Percentiles rank a stretch among this genome's conserved stretches.
Conservation (phyloP, 1,139 yeast genomes). For the Sugiyamaella japonica region DNA sequence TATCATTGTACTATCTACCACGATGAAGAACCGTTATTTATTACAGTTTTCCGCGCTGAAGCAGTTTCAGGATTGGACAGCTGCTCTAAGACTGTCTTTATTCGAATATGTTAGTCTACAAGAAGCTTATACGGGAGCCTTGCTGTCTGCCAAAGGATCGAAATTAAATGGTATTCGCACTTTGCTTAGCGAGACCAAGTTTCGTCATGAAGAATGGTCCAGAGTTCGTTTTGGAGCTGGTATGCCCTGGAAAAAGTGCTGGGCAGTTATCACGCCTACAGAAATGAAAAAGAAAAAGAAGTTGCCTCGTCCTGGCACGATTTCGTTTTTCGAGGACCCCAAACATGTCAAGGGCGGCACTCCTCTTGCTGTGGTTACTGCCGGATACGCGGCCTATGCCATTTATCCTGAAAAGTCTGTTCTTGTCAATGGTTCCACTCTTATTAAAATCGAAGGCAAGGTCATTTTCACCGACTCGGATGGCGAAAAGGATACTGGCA, state of each 20-base stretch:
- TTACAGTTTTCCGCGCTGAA: constrained; percentile 61
- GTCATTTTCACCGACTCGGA: constrained; percentile 59
- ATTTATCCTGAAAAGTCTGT: constrained; percentile 85
- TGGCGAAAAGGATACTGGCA: constrained; percentile 70
- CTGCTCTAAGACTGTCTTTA: constrained; percentile 75
- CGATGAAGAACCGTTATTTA: constrained; percentile 81
- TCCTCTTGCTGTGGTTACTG: constrained; percentile 75
- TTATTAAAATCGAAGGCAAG: constrained; percentile 83
- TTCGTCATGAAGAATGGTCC: constrained; percentile 91
- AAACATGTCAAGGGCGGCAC: constrained; percentile 57
- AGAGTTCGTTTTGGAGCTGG: constrained; percentile 94
- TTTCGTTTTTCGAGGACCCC: constrained; percentile 44
- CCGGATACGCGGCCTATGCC: constrained; percentile 78
- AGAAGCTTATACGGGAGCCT: constrained; percentile 94
- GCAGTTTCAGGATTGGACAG: constrained; percentile 59
- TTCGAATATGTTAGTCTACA: constrained; percentile 82
- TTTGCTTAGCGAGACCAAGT: constrained; percentile 78
- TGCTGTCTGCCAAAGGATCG: constrained; percentile 84
- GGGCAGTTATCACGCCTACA: constrained; percentile 83
- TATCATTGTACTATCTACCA: constrained; percentile 84
- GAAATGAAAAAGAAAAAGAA: constrained; percentile 46
- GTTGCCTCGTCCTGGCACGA: constrained; percentile 41
- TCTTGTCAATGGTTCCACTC: constrained; percentile 80
- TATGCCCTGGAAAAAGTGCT: constrained; percentile 96
- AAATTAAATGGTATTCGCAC: constrained; percentile 83